These are phyloP conservation scores for Lasiodiplodia sp. DNA, from an alignment of 2,329 filamentous ascomycete species.

Conservation along the genomic window DNA sequence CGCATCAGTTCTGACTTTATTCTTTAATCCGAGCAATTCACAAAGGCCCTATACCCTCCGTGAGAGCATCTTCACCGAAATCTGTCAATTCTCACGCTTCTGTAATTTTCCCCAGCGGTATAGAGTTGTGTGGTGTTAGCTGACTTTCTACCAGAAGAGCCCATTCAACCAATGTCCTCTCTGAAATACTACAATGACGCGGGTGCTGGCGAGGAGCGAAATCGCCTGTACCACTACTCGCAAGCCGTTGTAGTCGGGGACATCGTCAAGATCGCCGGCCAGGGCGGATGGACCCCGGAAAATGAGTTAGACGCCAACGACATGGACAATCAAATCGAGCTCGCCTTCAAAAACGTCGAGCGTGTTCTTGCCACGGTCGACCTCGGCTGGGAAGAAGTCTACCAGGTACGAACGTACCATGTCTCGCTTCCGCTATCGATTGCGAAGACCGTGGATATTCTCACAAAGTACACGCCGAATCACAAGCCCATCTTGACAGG, in stretches of 20 bases:
- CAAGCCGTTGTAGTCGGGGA: neutral
- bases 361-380: neutral
- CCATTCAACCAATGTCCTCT: neutral
- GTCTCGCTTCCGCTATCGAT: neutral
- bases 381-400: neutral
- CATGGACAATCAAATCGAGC: neutral
- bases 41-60: too few relatives aligned
- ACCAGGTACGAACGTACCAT: neutral
- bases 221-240: neutral
- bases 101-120: too few relatives aligned
- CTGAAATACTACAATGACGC: neutral
- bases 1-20: too few relatives aligned
- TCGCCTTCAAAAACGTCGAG: neutral
- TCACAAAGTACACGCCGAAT: neutral
- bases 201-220: neutral
- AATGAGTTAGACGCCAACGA: slow-evolving; percentile 6
- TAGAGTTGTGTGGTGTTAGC: too few relatives aligned
- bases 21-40: too few relatives aligned
- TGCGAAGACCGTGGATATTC: neutral
- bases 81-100: too few relatives aligned
- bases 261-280: neutral
- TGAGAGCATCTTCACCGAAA: too few relatives aligned
- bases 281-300: neutral
- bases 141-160: too few relatives aligned
- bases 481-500: neutral